These are phyloP conservation scores for Starmerella potacharoeniae DNA, from an alignment of 805 yeast species.

Conservation along the genomic window DNA sequence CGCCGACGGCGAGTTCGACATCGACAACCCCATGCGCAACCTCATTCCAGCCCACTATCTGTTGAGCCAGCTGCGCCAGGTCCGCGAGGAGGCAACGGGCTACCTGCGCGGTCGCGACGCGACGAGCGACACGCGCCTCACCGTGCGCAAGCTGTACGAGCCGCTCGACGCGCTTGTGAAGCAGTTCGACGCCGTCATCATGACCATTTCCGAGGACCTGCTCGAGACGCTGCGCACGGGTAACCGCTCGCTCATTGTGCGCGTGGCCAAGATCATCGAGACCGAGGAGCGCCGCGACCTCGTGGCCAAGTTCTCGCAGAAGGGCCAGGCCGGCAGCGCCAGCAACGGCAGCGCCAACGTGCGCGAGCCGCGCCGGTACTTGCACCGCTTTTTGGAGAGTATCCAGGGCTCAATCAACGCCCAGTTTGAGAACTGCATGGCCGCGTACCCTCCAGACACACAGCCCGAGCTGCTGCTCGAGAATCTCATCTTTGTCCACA, in stretches of 20 bases:
- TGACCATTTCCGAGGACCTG: constrained; percentile 56
- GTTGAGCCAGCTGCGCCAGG: constrained; percentile 60
- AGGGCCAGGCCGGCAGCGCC: constrained; percentile 20
- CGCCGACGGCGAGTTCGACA: constrained; percentile 32
- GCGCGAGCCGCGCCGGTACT: constrained; percentile 32
- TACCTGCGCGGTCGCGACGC: constrained; percentile 24
- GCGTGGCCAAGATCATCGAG: constrained; percentile 67
- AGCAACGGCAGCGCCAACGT: not conserved
- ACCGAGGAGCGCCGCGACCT: constrained; percentile 71
- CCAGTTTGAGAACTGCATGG: constrained; percentile 56
- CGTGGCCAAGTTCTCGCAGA: constrained; percentile 33
- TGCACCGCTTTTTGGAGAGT: constrained; percentile 45
- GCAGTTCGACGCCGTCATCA: constrained; percentile 49
- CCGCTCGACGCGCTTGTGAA: constrained; percentile 40
- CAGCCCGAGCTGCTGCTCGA: constrained; percentile 49
- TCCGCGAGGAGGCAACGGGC: constrained; percentile 52
- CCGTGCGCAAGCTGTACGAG: constrained; percentile 45
- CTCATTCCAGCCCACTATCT: constrained; percentile 58
- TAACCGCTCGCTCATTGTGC: constrained; percentile 54
- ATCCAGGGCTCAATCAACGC: constrained; percentile 51
- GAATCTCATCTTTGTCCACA: constrained; percentile 71
- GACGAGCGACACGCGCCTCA: constrained; percentile 56
- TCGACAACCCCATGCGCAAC: constrained; percentile 38
- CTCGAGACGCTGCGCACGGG: constrained; percentile 64
- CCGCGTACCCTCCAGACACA: constrained; percentile 38